Evolutionary conservation across 108 stramenopile genomes (phyloP).

Genomic region (Skeletonema tropicum): DNA sequence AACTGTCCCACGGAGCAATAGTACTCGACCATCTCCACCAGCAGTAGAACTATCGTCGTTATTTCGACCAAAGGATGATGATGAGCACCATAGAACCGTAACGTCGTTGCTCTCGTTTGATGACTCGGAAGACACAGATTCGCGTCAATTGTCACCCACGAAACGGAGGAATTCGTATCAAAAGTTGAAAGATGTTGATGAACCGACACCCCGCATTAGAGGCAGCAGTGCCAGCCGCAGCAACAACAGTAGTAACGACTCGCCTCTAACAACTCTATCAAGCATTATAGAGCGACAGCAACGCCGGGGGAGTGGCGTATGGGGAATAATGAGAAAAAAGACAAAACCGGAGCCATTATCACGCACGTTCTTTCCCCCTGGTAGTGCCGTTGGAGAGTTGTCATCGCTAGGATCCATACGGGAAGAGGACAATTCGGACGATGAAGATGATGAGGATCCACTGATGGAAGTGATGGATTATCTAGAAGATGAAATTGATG

Average conservation of each 20-base stretch:
- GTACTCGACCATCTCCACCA: background rate
- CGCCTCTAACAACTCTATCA: background rate
- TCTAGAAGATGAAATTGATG: slow-evolving; percentile 76
- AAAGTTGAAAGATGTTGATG: background rate
- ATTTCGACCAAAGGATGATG: slow-evolving; percentile 1
- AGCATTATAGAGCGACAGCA: slow-evolving; percentile 4
- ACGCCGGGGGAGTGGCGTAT: background rate
- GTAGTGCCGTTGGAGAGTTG: slow-evolving; percentile 1
- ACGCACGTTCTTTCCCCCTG: background rate
- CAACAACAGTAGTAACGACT: background rate
- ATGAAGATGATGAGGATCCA: slow-evolving; percentile 5
- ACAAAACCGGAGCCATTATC: background rate
- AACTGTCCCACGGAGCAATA: background rate
- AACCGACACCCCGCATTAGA: background rate
- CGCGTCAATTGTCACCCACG: background rate
- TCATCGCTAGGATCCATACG: slow-evolving; percentile 1
- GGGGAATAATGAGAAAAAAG: background rate
- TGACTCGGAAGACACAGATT: slow-evolving; percentile 3
- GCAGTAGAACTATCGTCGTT: background rate
- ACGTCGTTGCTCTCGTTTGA: background rate
- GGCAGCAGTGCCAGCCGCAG: background rate
- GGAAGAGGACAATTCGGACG: slow-evolving; percentile 3
- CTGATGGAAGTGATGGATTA: slow-evolving; percentile 64
- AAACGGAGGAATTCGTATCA: background rate
- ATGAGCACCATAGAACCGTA: background rate